Evolutionary conservation across 2,329 filamentous ascomycete genomes (phyloP).

Genomic region (Epichloe brachyelytri): DNA sequence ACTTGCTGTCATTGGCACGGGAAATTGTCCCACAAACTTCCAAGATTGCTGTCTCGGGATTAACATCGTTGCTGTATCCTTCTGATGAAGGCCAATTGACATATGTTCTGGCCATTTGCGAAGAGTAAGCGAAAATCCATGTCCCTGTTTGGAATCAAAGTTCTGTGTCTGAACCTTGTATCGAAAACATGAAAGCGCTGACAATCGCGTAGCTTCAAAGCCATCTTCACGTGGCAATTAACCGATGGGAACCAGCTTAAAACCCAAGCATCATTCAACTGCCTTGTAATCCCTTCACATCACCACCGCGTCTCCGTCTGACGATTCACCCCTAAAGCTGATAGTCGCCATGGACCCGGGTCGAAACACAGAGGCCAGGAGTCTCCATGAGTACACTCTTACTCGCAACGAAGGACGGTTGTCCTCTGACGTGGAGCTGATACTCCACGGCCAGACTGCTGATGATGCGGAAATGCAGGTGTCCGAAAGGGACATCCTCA

Average conservation of each 20-base stretch:
- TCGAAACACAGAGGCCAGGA: constrained; percentile 15
- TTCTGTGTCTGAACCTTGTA: constrained; percentile 8
- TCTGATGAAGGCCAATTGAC: constrained; percentile 15
- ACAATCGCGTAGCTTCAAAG: constrained; percentile 34
- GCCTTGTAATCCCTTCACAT: constrained; percentile 51
- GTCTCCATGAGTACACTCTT: constrained; percentile 19
- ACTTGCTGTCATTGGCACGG: constrained; percentile 33
- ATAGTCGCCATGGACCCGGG: constrained; percentile 28
- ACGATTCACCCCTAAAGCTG: constrained; percentile 16
- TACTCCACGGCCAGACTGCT: constrained; percentile 9
- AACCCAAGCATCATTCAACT: constrained; percentile 37
- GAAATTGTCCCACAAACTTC: constrained; percentile 21
- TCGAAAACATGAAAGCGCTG: neutral
- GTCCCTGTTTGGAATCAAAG: neutral
- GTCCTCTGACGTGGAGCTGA: constrained; percentile 15
- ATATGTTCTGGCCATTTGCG: constrained; percentile 38
- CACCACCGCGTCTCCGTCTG: constrained; percentile 14
- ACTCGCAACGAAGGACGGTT: constrained; percentile 20
- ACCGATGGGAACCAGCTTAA: constrained; percentile 33
- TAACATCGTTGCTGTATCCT: constrained; percentile 24
- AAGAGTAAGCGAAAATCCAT: constrained; percentile 34
- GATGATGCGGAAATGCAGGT: constrained; percentile 24
- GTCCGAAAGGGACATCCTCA: constrained; percentile 24
- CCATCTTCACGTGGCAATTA: constrained; percentile 53
- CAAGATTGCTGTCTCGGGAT: constrained; percentile 35